Base-by-base conservation (phyloP, 2,329 filamentous ascomycete genomes). In the Tolypocladium paradoxum region DNA sequence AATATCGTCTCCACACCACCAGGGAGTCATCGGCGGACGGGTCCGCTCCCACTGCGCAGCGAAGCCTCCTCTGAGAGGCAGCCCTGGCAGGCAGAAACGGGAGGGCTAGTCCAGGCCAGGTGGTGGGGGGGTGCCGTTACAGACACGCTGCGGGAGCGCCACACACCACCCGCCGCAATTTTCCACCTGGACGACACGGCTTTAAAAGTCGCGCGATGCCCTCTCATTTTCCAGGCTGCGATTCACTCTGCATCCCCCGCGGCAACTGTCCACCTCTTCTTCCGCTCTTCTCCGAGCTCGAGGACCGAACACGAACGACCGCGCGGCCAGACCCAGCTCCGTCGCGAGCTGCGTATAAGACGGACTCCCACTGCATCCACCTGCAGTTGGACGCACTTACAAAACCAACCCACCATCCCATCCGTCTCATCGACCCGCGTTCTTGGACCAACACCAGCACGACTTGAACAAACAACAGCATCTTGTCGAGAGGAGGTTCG, bases 11-110 rank as follows among this genome's bases (percentile, higher is more conserved):
- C 43, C 50, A 48, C 35, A 31, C 29, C n/a, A 37, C 40, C 47
- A 40, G 51, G 48, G 48, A 55, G 53, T 55, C 50, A 55, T 43
- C 24, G 49, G 29, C 49, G 38, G 49, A 51, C n/a, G 38, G 49
- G 50, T 27, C 50, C 38, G 38, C 34, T 40, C 48, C 31, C 18
- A n/a, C 34, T 20, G 20, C 9, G 31, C 31, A 20, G 34, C 38
- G 43, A 52, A 35, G 53, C 45, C 53, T 34, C 45, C 53, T 34
- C 35, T 29, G 12, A 22, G 51, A 47, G 50, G 48, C 47, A 40
- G 51, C 38, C 51, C 35, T 33, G 33, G 3, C 37, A 53, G 43
- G 43, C 51, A 55, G 51, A 48, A 35, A 48, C 49, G 49, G 35
- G 48, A 47, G 34, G 27, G 27, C 45, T 33, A 34, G 46, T 18